A percentile compares a stretch with the other conserved stretches of the same genome.
Evolutionary conservation across 2,329 filamentous ascomycete species (phyloP).

Genomic region (Esteya vermicola): DNA sequence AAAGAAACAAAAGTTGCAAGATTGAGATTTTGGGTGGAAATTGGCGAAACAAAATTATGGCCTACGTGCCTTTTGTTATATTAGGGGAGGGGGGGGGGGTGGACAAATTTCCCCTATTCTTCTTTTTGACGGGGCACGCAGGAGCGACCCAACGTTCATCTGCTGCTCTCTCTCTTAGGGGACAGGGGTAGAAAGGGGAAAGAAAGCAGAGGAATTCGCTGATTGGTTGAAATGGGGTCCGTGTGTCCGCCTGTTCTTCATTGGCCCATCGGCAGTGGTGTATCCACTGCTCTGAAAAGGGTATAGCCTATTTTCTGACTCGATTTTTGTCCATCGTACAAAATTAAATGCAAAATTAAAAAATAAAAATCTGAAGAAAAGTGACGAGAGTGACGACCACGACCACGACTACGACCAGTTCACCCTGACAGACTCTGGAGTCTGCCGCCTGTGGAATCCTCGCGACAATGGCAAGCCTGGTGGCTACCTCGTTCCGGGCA

Average conservation of each 20-base stretch:
- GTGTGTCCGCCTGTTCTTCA: background rate
- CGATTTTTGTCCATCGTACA: too few relatives aligned
- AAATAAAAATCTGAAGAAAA: too few relatives aligned
- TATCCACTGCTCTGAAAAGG: background rate
- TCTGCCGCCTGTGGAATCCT: too few relatives aligned
- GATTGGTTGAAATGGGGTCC: constrained; percentile 5
- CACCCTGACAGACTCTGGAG: too few relatives aligned
- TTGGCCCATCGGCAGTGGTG: constrained; percentile 1
- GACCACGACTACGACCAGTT: too few relatives aligned
- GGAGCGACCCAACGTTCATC: constrained; percentile 5
- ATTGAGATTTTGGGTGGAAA: background rate
- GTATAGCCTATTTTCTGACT: too few relatives aligned
- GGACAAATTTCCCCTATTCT: constrained; percentile 2
- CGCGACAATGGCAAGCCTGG: background rate
- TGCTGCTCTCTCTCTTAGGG: constrained; percentile 16
- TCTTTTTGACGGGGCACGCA: background rate
- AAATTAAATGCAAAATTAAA: too few relatives aligned
- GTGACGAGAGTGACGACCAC: too few relatives aligned
- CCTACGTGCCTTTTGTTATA: constrained; percentile 15
- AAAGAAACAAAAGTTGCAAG: constrained; percentile 13
- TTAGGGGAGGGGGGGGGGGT: too few relatives aligned
- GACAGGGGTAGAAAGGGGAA: constrained; percentile 9
- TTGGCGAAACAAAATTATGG: constrained; percentile 5
- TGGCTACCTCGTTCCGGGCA: constrained; percentile 7
- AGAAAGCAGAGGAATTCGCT: background rate